Conservation (phyloP, 345 rosid species). For the Erucastrum elatum region DNA sequence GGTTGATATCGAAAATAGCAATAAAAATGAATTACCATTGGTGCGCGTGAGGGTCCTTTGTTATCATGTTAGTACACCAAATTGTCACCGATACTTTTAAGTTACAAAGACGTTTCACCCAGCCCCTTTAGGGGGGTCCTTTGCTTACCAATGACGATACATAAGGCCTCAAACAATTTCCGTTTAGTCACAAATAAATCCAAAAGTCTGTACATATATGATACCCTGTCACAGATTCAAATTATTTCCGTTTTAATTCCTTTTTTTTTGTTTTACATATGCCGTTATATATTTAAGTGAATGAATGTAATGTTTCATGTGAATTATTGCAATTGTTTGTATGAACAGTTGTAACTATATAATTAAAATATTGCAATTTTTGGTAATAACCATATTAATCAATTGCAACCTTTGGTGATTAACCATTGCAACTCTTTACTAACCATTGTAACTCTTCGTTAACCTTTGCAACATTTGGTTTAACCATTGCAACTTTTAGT, state of each 20-base stretch:
- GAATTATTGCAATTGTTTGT: too few relatives aligned
- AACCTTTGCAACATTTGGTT: too few relatives aligned
- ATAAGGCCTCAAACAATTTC: constrained; percentile 26
- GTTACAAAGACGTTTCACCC: constrained; percentile 39
- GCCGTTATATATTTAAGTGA: too few relatives aligned
- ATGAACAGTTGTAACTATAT: too few relatives aligned
- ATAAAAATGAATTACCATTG: not conserved
- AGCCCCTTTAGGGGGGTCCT: constrained; percentile 25
- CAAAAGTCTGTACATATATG: constrained; percentile 1
- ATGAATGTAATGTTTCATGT: too few relatives aligned
- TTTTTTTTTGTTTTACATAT: too few relatives aligned
- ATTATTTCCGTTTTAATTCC: not conserved
- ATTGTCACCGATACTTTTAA: constrained; percentile 27
- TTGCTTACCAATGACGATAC: constrained; percentile 26
- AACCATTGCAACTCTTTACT: too few relatives aligned
- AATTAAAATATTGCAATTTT: too few relatives aligned
- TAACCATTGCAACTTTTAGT: too few relatives aligned
- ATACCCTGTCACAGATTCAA: constrained; percentile 19
- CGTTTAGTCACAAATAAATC: not conserved
- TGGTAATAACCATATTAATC: too few relatives aligned
- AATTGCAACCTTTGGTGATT: too few relatives aligned
- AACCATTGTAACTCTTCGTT: too few relatives aligned
- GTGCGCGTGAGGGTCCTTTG: constrained; percentile 24
- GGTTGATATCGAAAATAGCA: constrained; percentile 9
- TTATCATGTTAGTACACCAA: constrained; percentile 30